Evolutionary conservation across 2,329 filamentous ascomycete species (phyloP).

Genomic region (Stagonosporopsis cucurbitacearum): DNA sequence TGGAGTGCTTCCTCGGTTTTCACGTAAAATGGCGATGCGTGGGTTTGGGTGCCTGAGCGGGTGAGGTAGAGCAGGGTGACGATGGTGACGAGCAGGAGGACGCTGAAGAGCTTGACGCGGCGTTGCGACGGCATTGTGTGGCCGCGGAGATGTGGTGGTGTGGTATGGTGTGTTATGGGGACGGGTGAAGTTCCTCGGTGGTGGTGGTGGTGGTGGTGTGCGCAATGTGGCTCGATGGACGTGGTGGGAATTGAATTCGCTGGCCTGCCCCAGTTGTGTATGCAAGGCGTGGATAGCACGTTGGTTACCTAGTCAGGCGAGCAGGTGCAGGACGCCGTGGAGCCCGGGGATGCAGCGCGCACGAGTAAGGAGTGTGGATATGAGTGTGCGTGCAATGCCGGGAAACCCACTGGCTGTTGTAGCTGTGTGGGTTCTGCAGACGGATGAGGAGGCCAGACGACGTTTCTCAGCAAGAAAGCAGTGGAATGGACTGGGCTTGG

Average conservation of each 20-base stretch:
- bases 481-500: slow-evolving; percentile 16
- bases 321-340: slow-evolving; percentile 15
- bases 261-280: slow-evolving; percentile 6
- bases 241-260: background rate
- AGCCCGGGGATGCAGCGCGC: slow-evolving; percentile 3
- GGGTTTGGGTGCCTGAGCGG: slow-evolving; percentile 61
- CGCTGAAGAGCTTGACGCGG: slow-evolving; percentile 70
- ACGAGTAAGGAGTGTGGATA: slow-evolving; percentile 8
- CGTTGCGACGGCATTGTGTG: slow-evolving; percentile 56
- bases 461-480: background rate
- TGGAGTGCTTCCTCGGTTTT: slow-evolving; percentile 62
- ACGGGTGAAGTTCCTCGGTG: too few relatives aligned
- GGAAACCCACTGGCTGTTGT: background rate
- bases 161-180: background rate
- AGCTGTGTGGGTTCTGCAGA: background rate
- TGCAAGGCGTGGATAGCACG: slow-evolving; percentile 15
- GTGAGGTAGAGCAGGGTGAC: slow-evolving; percentile 77
- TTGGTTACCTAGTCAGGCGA: slow-evolving; percentile 12
- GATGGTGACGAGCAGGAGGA: slow-evolving; percentile 69
- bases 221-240: background rate
- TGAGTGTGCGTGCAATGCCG: background rate
- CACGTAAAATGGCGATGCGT: slow-evolving; percentile 63
- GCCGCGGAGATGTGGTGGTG: background rate
- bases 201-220: slow-evolving; percentile 14
- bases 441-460: background rate